Percentiles rank a stretch among this genome's conserved stretches.
phyloP scores from a whole-genome alignment of 345 rosid genomes.

The Stellera chamaejasme region DNA sequence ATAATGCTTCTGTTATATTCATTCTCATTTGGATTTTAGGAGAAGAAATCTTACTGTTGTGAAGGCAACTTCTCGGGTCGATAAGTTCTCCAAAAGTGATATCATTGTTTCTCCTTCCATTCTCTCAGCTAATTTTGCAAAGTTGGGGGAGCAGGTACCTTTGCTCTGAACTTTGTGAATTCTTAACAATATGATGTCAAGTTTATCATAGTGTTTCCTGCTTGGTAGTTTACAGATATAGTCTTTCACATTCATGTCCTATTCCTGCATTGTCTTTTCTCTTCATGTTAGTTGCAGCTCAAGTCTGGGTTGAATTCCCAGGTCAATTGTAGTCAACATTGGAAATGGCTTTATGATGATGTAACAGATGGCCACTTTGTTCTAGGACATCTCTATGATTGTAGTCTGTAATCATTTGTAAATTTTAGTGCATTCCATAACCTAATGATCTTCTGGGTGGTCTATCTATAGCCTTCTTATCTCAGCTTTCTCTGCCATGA shows the following conservation, averaged over 20 bases:
- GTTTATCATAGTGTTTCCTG: conserved; percentile 2
- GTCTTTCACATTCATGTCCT: too few species aligned
- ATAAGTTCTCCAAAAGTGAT: conserved; percentile 87
- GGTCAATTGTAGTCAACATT: too few species aligned
- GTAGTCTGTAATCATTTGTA: background rate
- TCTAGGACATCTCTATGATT: too few species aligned
- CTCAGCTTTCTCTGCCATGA: background rate
- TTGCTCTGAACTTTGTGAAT: conserved; percentile 1
- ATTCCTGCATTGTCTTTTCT: too few species aligned
- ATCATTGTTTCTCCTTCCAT: conserved; percentile 91
- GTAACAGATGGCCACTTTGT: too few species aligned
- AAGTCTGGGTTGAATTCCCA: too few species aligned
- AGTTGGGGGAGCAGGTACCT: conserved; percentile 84
- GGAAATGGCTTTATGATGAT: too few species aligned
- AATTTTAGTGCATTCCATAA: too few species aligned
- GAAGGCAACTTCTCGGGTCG: conserved; percentile 84
- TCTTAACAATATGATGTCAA: background rate
- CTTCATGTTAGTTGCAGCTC: too few species aligned
- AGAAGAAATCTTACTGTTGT: conserved; percentile 46
- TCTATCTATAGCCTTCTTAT: background rate
- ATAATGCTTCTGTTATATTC: background rate
- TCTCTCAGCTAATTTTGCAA: conserved; percentile 87
- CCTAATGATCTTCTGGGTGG: background rate
- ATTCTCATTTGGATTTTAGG: conserved; percentile 20
- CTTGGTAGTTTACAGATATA: background rate